Conservation (phyloP, 257 asterid genomes). For the Schizonepeta tenuifolia region DNA sequence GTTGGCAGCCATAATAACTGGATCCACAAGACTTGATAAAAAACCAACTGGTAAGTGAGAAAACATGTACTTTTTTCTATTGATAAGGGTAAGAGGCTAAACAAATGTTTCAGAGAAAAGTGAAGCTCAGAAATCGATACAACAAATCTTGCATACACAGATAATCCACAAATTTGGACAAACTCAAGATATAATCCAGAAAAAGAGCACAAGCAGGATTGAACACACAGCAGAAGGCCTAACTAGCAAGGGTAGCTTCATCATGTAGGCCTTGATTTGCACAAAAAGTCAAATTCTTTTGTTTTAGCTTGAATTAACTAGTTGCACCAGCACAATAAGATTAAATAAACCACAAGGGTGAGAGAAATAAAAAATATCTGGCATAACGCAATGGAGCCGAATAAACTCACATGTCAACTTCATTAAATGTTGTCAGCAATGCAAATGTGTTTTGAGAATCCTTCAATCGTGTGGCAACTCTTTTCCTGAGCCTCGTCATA, state of each 20-base stretch:
- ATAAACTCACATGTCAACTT: slow-evolving; percentile 90
- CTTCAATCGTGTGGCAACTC: slow-evolving; percentile 93
- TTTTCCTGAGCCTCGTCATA: slow-evolving; percentile 95
- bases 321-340: slow-evolving; percentile 15
- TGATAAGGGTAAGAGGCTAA: background rate
- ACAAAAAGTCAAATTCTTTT: background rate
- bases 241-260: background rate
- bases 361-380: slow-evolving; percentile 9
- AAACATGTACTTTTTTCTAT: background rate
- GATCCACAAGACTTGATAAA: slow-evolving; percentile 9
- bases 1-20: background rate
- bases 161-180: background rate
- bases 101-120: background rate
- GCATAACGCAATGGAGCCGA: slow-evolving; percentile 21
- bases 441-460: slow-evolving; percentile 99
- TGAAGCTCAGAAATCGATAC: slow-evolving; percentile 14
- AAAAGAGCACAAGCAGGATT: slow-evolving; percentile 4
- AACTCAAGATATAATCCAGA: slow-evolving; percentile 12
- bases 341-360: slow-evolving; percentile 14
- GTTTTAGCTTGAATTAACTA: background rate
- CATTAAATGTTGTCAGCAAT: slow-evolving; percentile 92
- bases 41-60: background rate
- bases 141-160: background rate
- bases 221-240: slow-evolving; percentile 2
- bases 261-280: background rate